These are phyloP conservation scores for Apostasia ramifera DNA, from an alignment of 106 monocot genomes.

Conservation along the genomic window DNA sequence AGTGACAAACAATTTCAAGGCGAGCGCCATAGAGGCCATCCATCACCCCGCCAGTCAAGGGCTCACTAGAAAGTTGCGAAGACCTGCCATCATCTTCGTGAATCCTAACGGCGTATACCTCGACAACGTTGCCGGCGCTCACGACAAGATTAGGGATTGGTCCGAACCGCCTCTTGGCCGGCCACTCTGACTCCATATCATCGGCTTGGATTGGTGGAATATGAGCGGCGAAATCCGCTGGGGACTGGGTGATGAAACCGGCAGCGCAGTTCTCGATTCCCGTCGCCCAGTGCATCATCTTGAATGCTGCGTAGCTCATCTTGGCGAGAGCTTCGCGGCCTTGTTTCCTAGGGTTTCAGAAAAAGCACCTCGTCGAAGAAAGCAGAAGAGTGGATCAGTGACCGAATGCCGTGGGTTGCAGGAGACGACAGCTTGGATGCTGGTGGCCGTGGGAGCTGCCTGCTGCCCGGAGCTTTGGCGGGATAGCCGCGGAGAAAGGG, in stretches of 20 bases:
- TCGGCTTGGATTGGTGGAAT: constrained; percentile 28
- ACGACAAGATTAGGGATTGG: constrained; percentile 70
- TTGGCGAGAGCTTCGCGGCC: not conserved
- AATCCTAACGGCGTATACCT: constrained; percentile 72
- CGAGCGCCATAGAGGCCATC: constrained; percentile 61
- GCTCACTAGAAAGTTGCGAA: constrained; percentile 4
- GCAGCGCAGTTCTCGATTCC: constrained; percentile 93
- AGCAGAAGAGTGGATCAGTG: not conserved
- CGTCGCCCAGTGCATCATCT: constrained; percentile 90
- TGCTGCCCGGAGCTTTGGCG: not conserved
- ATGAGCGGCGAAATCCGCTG: constrained; percentile 29
- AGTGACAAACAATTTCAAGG: constrained; percentile 80
- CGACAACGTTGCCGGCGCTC: constrained; percentile 68
- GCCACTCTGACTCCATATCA: constrained; percentile 47
- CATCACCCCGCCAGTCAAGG: constrained; percentile 41
- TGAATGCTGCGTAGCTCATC: constrained; percentile 98
- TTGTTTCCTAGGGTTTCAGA: constrained; percentile 6
- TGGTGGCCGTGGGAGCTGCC: not conserved
- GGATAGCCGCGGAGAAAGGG: not conserved
- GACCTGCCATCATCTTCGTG: constrained; percentile 45
- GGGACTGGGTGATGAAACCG: constrained; percentile 69
- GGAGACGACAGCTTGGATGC: not conserved
- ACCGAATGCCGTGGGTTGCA: not conserved
- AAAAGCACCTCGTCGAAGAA: not conserved
- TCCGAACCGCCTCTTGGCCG: constrained; percentile 24